Conservation (phyloP, 495 filamentous ascomycete genomes). For the Penicillium salamii region DNA sequence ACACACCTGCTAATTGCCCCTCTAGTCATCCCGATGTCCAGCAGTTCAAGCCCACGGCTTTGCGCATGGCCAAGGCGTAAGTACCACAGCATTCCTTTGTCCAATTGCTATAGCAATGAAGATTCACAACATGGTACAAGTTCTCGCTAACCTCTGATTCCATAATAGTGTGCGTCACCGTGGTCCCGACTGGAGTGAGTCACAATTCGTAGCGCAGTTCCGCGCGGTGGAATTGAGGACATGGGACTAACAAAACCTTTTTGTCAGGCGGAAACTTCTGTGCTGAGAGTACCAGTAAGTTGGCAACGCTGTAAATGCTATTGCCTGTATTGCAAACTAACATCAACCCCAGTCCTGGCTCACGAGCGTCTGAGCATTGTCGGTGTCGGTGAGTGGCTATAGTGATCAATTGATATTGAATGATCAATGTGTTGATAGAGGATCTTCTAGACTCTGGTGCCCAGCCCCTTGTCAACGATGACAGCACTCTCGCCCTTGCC, state of each 20-base stretch:
- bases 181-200: constrained; percentile 98
- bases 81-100: constrained; percentile 26
- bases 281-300: constrained; percentile 83
- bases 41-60: constrained; percentile 93
- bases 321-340: constrained; percentile 10
- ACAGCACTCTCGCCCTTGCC: constrained; percentile 81
- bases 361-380: constrained; percentile 98
- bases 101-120: constrained; percentile 18
- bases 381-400: constrained; percentile 75
- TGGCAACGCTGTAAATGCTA: not conserved
- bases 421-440: constrained; percentile 13
- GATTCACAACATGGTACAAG: constrained; percentile 28
- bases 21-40: constrained; percentile 95
- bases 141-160: constrained; percentile 21
- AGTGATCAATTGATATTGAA: not conserved
- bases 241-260: constrained; percentile 13
- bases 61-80: constrained; percentile 95
- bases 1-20: constrained; percentile 24
- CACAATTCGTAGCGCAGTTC: constrained; percentile 20
- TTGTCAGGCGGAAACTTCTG: constrained; percentile 80
- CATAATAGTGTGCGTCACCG: constrained; percentile 79
- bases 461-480: constrained; percentile 90
- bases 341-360: constrained; percentile 71
- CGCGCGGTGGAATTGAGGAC: not conserved
- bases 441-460: constrained; percentile 74